A percentile compares a stretch with the other conserved stretches of the same genome.
phyloP scores from a whole-genome alignment of 2,329 filamentous ascomycete species.

The Sphaerulina musiva region DNA sequence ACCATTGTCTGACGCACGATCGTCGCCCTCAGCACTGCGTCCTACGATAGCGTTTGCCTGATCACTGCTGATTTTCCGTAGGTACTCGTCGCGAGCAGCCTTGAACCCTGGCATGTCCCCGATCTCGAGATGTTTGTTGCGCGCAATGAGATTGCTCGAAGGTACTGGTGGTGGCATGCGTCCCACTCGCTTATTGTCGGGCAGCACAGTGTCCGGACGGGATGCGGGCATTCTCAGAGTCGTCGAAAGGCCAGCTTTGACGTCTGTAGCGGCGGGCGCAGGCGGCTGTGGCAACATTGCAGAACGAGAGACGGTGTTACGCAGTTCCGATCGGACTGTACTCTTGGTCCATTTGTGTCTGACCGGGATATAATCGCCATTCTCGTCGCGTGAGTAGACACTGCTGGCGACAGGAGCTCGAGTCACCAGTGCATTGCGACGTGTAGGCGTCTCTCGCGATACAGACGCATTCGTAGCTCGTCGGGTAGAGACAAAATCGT shows the following conservation, averaged over 20 bases:
- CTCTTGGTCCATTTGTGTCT: slow-evolving; percentile 1
- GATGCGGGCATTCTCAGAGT: neutral
- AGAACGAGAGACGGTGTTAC: neutral
- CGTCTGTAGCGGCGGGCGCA: too few species aligned
- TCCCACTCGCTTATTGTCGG: neutral
- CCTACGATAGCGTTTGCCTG: neutral
- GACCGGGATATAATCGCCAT: slow-evolving; percentile 2
- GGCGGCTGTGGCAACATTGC: neutral
- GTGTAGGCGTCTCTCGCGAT: neutral
- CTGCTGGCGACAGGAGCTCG: slow-evolving; percentile 6
- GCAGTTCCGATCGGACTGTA: neutral
- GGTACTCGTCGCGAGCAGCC: neutral
- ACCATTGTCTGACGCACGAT: neutral
- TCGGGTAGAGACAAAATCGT: neutral
- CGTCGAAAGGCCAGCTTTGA: neutral
- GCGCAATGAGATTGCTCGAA: neutral
- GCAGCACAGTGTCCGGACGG: neutral
- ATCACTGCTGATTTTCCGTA: neutral
- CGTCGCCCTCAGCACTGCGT: neutral
- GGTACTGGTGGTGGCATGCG: neutral
- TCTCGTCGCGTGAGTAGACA: slow-evolving; percentile 7
- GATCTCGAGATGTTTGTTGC: slow-evolving; percentile 1
- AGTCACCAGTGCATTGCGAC: too few species aligned
- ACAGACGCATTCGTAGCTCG: neutral
- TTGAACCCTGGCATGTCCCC: neutral